Conservation (phyloP, 163 green algal species). For the Chloromonas sp. region DNA sequence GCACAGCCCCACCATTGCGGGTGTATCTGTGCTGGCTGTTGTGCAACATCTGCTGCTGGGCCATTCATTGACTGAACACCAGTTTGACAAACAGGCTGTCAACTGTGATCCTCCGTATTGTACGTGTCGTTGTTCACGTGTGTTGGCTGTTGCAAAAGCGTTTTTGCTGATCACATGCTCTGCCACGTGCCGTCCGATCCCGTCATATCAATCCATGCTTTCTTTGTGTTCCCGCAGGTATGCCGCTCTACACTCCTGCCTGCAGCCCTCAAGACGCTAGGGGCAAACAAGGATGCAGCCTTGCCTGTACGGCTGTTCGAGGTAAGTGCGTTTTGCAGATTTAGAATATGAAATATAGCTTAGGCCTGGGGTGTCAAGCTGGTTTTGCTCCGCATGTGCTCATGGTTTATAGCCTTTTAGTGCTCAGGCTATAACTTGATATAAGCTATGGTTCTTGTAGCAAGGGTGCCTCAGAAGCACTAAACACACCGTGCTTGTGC, state of each 20-base stretch:
- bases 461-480: too few relatives aligned
- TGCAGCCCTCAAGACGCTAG: slow-evolving; percentile 92
- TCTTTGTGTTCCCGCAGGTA: slow-evolving; percentile 31
- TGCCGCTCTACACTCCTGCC: slow-evolving; percentile 84
- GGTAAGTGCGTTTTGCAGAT: slow-evolving; percentile 10
- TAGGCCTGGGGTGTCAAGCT: neutral
- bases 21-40: neutral
- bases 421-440: neutral
- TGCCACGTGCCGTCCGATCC: too few relatives aligned
- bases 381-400: neutral
- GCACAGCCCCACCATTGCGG: neutral
- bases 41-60: too few relatives aligned
- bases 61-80: too few relatives aligned
- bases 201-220: too few relatives aligned
- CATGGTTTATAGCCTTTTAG: neutral
- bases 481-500: too few relatives aligned
- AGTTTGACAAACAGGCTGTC: too few relatives aligned
- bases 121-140: neutral
- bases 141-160: neutral
- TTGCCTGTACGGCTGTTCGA: slow-evolving; percentile 96
- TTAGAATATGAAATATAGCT: neutral
- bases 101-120: too few relatives aligned
- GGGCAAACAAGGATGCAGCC: slow-evolving; percentile 83
- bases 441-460: slow-evolving; percentile 4
- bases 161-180: neutral